A percentile compares a stretch with the other conserved stretches of the same genome.
Evolutionary conservation across 306 rosid genomes (phyloP).

Genomic region (Pyrus communis): DNA sequence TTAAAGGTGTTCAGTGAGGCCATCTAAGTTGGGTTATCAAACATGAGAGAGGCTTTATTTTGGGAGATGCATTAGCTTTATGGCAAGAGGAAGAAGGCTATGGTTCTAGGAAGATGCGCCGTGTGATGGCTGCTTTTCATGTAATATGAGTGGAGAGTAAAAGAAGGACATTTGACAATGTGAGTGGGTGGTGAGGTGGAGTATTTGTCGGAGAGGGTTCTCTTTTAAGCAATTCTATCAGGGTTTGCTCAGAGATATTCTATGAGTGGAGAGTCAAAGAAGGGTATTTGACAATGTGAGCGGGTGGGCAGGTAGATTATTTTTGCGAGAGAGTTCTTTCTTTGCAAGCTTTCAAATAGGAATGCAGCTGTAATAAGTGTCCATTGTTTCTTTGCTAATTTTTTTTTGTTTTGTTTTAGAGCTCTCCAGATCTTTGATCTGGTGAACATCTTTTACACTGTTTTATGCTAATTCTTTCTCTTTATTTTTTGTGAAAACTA

Average conservation of each 20-base stretch:
- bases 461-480: background rate
- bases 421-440: background rate
- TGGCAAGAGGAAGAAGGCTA: background rate
- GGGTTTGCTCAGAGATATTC: no score
- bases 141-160: background rate
- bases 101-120: background rate
- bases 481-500: background rate
- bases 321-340: background rate
- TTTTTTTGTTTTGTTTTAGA: no score
- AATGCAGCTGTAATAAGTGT: background rate
- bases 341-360: background rate
- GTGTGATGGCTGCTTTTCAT: background rate
- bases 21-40: background rate
- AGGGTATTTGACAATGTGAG: background rate
- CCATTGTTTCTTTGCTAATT: background rate
- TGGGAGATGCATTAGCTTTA: background rate
- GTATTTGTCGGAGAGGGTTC: background rate
- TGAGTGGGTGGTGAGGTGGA: background rate
- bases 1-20: background rate
- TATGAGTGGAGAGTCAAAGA: background rate
- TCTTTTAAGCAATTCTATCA: background rate
- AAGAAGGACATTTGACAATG: background rate
- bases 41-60: background rate
- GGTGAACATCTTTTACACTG: background rate
- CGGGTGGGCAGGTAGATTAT: background rate